Percentiles rank a stretch among this genome's conserved stretches.
Evolutionary conservation across 306 rosid genomes (phyloP).

Genomic region (Fragaria ananassa): DNA sequence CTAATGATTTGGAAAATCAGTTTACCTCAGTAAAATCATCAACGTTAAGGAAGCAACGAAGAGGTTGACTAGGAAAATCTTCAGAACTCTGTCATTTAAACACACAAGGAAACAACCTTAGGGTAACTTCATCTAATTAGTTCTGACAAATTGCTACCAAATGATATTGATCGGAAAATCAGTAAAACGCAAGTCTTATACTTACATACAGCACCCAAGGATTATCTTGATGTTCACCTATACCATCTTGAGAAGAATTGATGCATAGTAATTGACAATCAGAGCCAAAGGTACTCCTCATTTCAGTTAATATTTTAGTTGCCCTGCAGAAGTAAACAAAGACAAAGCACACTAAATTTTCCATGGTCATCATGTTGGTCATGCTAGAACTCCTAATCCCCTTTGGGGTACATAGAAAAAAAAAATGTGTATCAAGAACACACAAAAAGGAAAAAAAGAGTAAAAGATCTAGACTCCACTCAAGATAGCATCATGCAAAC

Average conservation of each 20-base stretch:
- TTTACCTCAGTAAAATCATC: slow-evolving; percentile 73
- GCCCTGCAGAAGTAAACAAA: slow-evolving; percentile 53
- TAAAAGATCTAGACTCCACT: neutral
- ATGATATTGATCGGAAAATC: slow-evolving; percentile 12
- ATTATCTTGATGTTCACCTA: slow-evolving; percentile 59
- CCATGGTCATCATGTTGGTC: neutral
- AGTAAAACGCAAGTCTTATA: slow-evolving; percentile 15
- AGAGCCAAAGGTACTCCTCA: slow-evolving; percentile 80
- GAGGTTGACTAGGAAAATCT: slow-evolving; percentile 46
- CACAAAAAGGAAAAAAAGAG: neutral
- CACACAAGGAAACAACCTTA: slow-evolving; percentile 37
- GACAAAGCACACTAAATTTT: slow-evolving; percentile 22
- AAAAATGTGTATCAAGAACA: neutral
- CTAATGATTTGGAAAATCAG: slow-evolving; percentile 21
- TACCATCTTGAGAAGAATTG: slow-evolving; percentile 66
- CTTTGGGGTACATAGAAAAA: neutral
- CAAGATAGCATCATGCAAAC: neutral
- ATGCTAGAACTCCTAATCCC: neutral
- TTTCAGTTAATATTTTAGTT: slow-evolving; percentile 65
- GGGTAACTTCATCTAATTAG: slow-evolving; percentile 21
- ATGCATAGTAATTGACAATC: slow-evolving; percentile 73
- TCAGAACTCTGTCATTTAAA: slow-evolving; percentile 60
- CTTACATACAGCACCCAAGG: slow-evolving; percentile 83
- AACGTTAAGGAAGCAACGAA: slow-evolving; percentile 67
- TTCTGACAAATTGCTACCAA: slow-evolving; percentile 9